Evolutionary conservation across 345 rosid species (phyloP), one percentile per base, ranked within the genome.

Genomic region (Lepidium didymum): DNA sequence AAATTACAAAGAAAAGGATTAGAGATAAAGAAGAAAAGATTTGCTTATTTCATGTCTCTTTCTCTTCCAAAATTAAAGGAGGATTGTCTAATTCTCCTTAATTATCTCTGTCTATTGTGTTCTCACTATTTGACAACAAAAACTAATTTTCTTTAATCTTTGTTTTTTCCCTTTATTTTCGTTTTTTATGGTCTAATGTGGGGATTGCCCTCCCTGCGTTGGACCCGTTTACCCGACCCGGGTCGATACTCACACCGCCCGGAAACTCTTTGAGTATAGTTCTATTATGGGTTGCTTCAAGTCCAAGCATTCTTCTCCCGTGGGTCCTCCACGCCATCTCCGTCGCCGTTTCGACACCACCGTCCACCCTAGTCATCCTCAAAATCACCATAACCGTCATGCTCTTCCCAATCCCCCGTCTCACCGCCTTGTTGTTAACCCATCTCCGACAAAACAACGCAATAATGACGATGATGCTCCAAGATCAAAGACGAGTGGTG

Each of bases 161-260:
- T 14, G 15, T 56, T 41, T 33, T 57, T 29, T 70, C 21, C 44
- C 34, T 51, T 63, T 57, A 62, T 53, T 47, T 51, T 47, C 38
- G 58, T 66, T 68, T 60, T 42, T 66, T 59, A 35, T 64, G 75
- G 74, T 63, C 70, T 83, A 46, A 86, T 84, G 89, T 60, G 76
- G 78, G 77, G 77, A 62, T 62, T 70, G 56, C 68, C 68, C 53
- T 53, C 76, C 66, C 80, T 73, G 68, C 69, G 50, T 64, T 73
- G 77, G 78, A 81, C 83, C 87, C 87, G 79, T 75, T 82, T 70
- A 81, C 83, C 81, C 79, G 75, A 80, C 81, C 89, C 82, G 88
- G 90, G 87, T 79, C 73, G 65, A 59, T 79, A 83, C 79, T 80
- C 65, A 80, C 76, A 58, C 75, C 62, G 62, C 67, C 75, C 67